Evolutionary conservation across 2,329 filamentous ascomycete genomes (phyloP).

Genomic region (Hortaea werneckii): DNA sequence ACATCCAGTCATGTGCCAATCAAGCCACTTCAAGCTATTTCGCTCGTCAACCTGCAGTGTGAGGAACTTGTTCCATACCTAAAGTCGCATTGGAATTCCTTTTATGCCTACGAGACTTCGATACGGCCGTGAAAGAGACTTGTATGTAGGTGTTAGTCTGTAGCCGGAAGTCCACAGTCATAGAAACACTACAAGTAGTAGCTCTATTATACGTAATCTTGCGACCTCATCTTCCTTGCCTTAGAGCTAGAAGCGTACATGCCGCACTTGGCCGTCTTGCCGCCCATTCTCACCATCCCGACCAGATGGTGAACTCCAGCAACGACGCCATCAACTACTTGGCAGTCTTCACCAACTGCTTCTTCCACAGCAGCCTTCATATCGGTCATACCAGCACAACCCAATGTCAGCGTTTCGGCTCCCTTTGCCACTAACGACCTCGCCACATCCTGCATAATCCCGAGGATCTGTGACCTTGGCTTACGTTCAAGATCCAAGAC

Average conservation of each 20-base stretch:
- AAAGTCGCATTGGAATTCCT: too few species aligned
- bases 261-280: conserved; percentile 37
- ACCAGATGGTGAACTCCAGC: conserved; percentile 38
- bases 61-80: too few species aligned
- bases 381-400: conserved; percentile 42
- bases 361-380: conserved; percentile 38
- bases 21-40: too few species aligned
- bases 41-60: too few species aligned
- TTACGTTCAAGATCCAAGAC: conserved; percentile 37
- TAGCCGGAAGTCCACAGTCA: too few species aligned
- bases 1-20: too few species aligned
- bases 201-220: conserved; percentile 30
- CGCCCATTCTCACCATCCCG: conserved; percentile 36
- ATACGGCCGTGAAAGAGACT: too few species aligned
- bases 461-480: conserved; percentile 30
- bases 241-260: conserved; percentile 31
- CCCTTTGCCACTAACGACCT: conserved; percentile 31
- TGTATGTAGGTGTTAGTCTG: too few species aligned
- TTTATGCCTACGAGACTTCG: too few species aligned
- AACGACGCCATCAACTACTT: conserved; percentile 43
- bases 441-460: conserved; percentile 30
- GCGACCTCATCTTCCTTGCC: conserved; percentile 29
- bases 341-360: conserved; percentile 36
- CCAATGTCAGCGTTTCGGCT: conserved; percentile 35
- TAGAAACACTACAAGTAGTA: too few species aligned